Evolutionary conservation across 129 eudicot species (phyloP).

Genomic region (Centaurea solstitialis): DNA sequence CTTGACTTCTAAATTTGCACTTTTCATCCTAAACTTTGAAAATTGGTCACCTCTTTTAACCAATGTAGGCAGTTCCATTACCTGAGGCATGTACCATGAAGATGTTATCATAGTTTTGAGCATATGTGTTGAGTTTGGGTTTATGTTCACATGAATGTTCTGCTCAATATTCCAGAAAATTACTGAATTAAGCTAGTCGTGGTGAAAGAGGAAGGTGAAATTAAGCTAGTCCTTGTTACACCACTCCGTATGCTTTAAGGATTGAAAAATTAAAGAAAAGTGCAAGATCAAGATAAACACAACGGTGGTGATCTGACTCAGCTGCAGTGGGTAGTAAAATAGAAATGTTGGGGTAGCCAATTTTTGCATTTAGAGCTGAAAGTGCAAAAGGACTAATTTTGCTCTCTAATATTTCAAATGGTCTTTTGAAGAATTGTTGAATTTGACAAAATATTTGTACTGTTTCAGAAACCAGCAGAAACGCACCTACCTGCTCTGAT

Average conservation of each 20-base stretch:
- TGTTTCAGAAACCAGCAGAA: slow-evolving; percentile 80
- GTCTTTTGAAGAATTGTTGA: not conserved
- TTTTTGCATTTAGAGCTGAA: not conserved
- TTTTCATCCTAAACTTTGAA: not conserved
- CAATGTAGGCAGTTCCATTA: slow-evolving; percentile 1
- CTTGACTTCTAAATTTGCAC: not conserved
- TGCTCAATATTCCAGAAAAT: no score
- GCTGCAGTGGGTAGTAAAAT: not conserved
- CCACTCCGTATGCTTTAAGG: no score
- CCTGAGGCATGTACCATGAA: not conserved
- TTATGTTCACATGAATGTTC: not conserved
- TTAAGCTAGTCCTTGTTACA: no score
- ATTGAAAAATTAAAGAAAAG: no score
- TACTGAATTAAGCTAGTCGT: no score
- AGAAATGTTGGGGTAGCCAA: no score
- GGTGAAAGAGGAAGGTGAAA: no score
- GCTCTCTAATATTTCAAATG: not conserved
- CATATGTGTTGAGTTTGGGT: not conserved
- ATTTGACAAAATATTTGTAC: slow-evolving; percentile 1
- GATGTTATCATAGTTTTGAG: not conserved
- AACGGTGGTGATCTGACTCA: not conserved
- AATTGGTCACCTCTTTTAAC: not conserved
- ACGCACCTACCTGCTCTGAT: slow-evolving; percentile 59
- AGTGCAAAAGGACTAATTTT: not conserved
- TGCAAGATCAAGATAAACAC: not conserved